Evolutionary conservation across 2,329 filamentous ascomycete genomes (phyloP).

Genomic region (Arthrobotrys conoides): DNA sequence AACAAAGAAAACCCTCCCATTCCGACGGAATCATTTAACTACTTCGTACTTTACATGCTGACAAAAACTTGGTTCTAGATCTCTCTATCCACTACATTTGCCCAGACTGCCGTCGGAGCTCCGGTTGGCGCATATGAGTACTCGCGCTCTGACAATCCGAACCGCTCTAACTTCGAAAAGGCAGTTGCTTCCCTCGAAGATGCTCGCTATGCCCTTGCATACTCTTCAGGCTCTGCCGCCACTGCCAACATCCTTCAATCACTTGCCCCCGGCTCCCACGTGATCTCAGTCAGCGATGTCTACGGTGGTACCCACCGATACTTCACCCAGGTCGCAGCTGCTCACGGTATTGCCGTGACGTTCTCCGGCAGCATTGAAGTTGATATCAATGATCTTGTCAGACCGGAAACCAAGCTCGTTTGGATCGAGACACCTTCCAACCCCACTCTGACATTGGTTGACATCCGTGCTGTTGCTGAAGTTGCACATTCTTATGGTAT

Average conservation of each 20-base stretch:
- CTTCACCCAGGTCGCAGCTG: slow-evolving; percentile 96
- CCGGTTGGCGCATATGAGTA: slow-evolving; percentile 94
- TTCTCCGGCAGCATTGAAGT: slow-evolving; percentile 94
- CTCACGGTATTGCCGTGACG: slow-evolving; percentile 93
- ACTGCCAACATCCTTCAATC: slow-evolving; percentile 95
- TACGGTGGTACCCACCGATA: slow-evolving; percentile 98
- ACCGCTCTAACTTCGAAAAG: slow-evolving; percentile 92
- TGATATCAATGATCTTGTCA: slow-evolving; percentile 87
- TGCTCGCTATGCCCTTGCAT: slow-evolving; percentile 91
- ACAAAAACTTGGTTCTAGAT: slow-evolving; percentile 71
- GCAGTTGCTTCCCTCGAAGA: slow-evolving; percentile 93
- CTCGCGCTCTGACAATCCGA: slow-evolving; percentile 92
- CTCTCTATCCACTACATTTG: slow-evolving; percentile 95
- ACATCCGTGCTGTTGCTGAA: slow-evolving; percentile 87
- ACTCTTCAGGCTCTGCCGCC: slow-evolving; percentile 92
- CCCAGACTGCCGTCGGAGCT: slow-evolving; percentile 88
- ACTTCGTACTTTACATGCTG: too few relatives aligned
- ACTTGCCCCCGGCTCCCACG: slow-evolving; percentile 89
- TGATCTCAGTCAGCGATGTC: slow-evolving; percentile 96
- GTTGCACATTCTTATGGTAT: slow-evolving; percentile 90
- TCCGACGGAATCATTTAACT: neutral
- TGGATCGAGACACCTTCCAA: slow-evolving; percentile 98
- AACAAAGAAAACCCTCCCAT: slow-evolving; percentile 19
- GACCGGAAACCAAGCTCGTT: slow-evolving; percentile 88
- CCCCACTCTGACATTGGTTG: slow-evolving; percentile 91